These are phyloP conservation scores for Flagelloscypha sp. DNA, from an alignment of 768 basidiomycete species.

Conservation along the genomic window DNA sequence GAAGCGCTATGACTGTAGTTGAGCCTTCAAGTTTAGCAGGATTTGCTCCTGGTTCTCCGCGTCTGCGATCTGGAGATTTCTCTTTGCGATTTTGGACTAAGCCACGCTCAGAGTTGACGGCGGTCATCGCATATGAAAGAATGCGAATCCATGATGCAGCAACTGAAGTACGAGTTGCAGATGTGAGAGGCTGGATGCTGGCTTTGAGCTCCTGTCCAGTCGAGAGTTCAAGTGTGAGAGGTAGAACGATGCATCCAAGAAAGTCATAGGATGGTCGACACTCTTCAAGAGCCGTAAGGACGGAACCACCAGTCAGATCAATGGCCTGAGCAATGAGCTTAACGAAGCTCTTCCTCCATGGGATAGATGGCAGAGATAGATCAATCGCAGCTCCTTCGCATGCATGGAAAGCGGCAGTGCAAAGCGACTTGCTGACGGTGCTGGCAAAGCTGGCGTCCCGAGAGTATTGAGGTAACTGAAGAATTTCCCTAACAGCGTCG, in stretches of 20 bases:
- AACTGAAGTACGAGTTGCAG: conserved; percentile 38
- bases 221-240: conserved; percentile 47
- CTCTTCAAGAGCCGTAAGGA: conserved; percentile 49
- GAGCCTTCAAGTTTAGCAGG: no score
- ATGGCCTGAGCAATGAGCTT: conserved; percentile 35
- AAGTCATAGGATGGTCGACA: conserved; percentile 49
- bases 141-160: conserved; percentile 54
- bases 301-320: conserved; percentile 41
- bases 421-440: conserved; percentile 37
- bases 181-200: conserved; percentile 33
- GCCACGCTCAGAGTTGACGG: conserved; percentile 27
- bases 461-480: conserved; percentile 36
- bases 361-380: conserved; percentile 29
- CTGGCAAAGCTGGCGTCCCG: conserved; percentile 43
- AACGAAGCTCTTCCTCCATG: conserved; percentile 33
- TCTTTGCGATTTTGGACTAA: conserved; percentile 35
- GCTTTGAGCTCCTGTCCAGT: conserved; percentile 36
- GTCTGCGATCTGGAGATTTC: conserved; percentile 8
- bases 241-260: conserved; percentile 56
- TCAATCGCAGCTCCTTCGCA: conserved; percentile 39
- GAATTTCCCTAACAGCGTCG: conserved; percentile 39
- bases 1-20: conserved; percentile 44
- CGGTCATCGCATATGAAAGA: conserved; percentile 47
- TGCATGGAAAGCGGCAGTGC: conserved; percentile 36
- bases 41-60: conserved; percentile 22